Percentiles rank a stretch among this genome's conserved stretches.
Evolutionary conservation across 495 filamentous ascomycete species (phyloP).

Genomic region (Cryomyces minteri): DNA sequence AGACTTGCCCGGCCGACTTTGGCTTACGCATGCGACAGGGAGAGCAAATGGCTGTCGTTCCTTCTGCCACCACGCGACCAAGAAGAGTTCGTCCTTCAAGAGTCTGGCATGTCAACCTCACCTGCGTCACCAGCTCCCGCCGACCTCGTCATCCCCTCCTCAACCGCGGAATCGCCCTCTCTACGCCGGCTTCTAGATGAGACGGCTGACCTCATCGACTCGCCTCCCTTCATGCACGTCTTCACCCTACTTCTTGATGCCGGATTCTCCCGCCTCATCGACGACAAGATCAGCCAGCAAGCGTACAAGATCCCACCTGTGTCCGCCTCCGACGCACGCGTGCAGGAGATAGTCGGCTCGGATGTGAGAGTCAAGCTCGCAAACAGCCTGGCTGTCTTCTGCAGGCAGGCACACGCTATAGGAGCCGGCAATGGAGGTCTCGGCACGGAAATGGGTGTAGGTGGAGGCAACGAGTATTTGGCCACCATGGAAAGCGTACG

Average conservation of each 20-base stretch:
- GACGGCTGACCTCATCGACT: slow-evolving; percentile 89
- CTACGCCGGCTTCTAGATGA: slow-evolving; percentile 87
- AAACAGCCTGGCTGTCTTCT: slow-evolving; percentile 70
- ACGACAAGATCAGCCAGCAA: slow-evolving; percentile 55
- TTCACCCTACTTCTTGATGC: slow-evolving; percentile 73
- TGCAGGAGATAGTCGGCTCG: slow-evolving; percentile 22
- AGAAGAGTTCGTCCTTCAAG: slow-evolving; percentile 63
- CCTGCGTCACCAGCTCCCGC: slow-evolving; percentile 5
- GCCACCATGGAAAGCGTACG: slow-evolving; percentile 52
- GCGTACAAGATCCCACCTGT: slow-evolving; percentile 46
- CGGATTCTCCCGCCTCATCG: slow-evolving; percentile 62
- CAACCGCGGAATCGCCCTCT: slow-evolving; percentile 24
- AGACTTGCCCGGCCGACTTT: not conserved
- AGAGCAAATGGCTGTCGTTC: slow-evolving; percentile 59
- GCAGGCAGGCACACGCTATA: slow-evolving; percentile 75
- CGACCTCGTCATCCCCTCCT: slow-evolving; percentile 16
- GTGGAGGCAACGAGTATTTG: slow-evolving; percentile 58
- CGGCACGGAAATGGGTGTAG: slow-evolving; percentile 4
- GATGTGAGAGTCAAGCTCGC: slow-evolving; percentile 59
- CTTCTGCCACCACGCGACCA: slow-evolving; percentile 61
- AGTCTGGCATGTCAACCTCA: slow-evolving; percentile 45
- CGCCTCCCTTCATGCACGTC: slow-evolving; percentile 70
- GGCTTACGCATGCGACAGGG: slow-evolving; percentile 9
- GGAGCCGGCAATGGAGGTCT: slow-evolving; percentile 7
- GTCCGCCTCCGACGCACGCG: slow-evolving; percentile 19